Base-by-base conservation (phyloP, 106 monocot genomes). In the Narthecium ossifragum region DNA sequence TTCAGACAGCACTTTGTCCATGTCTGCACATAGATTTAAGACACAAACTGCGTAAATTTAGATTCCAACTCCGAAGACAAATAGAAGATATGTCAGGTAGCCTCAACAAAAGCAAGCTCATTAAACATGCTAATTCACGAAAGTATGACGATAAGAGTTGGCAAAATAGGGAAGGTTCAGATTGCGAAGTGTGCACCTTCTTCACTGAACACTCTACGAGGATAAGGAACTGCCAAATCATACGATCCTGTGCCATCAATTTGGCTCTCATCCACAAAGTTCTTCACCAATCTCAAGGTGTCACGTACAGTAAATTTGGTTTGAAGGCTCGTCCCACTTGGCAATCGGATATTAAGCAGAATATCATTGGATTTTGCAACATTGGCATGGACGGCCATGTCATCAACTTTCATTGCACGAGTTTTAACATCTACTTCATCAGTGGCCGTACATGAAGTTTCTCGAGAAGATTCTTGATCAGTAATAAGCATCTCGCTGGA, bases 211-310 rank as follows among this genome's bases (percentile, higher is more conserved):
- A 85, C 34, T 58, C 68, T 85, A 40, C 82, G 63, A 38, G 93
- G 93, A 85, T 93, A 93, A 46, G 88, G 85, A 40, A 93, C 63
- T 38, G 85, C 88, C 15, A 93, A 62, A 77, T 82, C 74, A 64
- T 85, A 93, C 1, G 76, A 71, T 14, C 76, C 76, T 28, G 55
- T 3, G 3, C 25, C 59, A 77, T 28, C 49, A 40, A 6, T 47
- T 58, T 41, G 32, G 32, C 80, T 84, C 41, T 85, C 71, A 67
- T 74, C 76, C 18, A 85, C 72, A 67, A 75, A 85, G 24, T 59
- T 76, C 67, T 79, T 88, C 71, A 88, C 88, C 15, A 70, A 72
- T 61, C 66, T 74, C 56, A 93, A 79, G 22, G 61, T 80, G 61
- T 88, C 85, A 27, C 77, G 50, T n/a, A 60, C 28, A 28, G 38